Percentiles rank a stretch among this genome's conserved stretches.
Conservation (phyloP, 2,329 filamentous ascomycete species). For the Myriosclerotinia duriaeana region DNA sequence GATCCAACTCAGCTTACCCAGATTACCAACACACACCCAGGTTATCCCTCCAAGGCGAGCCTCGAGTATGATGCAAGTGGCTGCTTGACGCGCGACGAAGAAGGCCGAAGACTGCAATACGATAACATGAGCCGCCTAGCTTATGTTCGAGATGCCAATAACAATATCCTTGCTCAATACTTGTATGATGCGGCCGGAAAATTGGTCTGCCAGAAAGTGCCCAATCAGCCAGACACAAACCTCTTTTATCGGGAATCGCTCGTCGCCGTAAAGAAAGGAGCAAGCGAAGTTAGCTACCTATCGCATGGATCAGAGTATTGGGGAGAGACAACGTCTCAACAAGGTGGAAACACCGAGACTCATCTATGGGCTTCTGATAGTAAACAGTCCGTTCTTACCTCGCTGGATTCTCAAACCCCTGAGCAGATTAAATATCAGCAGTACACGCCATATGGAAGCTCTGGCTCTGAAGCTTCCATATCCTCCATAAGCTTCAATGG, state of each 20-base stretch:
- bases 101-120: conserved; percentile 14
- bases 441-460: conserved; percentile 17
- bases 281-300: not conserved
- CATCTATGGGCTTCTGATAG: conserved; percentile 15
- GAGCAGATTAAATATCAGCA: conserved; percentile 7
- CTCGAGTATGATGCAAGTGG: conserved; percentile 11
- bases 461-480: not conserved
- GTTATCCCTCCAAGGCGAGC: not conserved
- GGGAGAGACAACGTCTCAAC: conserved; percentile 1
- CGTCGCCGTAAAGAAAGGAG: conserved; percentile 11
- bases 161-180: conserved; percentile 10
- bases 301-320: conserved; percentile 17
- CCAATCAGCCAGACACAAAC: conserved; percentile 4
- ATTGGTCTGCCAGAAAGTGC: conserved; percentile 11
- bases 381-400: conserved; percentile 1
- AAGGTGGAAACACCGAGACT: not conserved
- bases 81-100: conserved; percentile 15
- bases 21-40: conserved; percentile 16
- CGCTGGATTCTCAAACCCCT: not conserved
- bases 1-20: conserved; percentile 18
- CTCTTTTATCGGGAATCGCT: conserved; percentile 18
- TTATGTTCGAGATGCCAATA: not conserved
- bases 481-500: conserved; percentile 17
- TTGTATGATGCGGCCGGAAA: conserved; percentile 15
- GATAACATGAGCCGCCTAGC: conserved; percentile 12